These are phyloP conservation scores for Penicillium odoratum DNA, from an alignment of 495 filamentous ascomycete species.

Conservation along the genomic window DNA sequence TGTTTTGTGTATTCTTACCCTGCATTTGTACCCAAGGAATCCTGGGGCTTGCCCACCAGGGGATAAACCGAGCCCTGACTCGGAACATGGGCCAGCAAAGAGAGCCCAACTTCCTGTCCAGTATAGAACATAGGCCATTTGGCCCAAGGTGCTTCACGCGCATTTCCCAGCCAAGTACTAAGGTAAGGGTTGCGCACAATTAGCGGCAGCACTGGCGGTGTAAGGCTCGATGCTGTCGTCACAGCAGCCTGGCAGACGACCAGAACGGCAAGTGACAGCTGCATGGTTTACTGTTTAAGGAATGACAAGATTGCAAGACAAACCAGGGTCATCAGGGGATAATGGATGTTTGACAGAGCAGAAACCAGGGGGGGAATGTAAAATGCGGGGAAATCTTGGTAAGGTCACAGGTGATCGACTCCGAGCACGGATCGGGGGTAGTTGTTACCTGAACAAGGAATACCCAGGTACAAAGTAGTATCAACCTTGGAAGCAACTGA, in stretches of 20 bases:
- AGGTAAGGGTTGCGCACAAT: conserved; percentile 91
- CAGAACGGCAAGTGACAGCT: conserved; percentile 35
- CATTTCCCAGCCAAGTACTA: conserved; percentile 81
- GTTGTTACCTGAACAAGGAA: background rate
- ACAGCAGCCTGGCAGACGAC: conserved; percentile 39
- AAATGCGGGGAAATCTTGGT: conserved; percentile 25
- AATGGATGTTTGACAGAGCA: conserved; percentile 14
- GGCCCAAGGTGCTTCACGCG: conserved; percentile 80
- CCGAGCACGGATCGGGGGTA: conserved; percentile 13
- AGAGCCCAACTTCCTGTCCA: conserved; percentile 80
- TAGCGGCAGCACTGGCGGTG: conserved; percentile 82
- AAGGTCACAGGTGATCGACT: conserved; percentile 1
- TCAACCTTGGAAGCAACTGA: too few relatives aligned
- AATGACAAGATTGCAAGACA: background rate
- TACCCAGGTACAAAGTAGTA: too few relatives aligned
- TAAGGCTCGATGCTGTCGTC: conserved; percentile 49
- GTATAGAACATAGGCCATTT: conserved; percentile 97
- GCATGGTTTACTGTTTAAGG: conserved; percentile 28
- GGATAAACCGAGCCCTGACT: conserved; percentile 75
- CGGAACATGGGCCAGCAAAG: conserved; percentile 74
- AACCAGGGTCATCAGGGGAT: conserved; percentile 2
- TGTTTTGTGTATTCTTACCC: conserved; percentile 36
- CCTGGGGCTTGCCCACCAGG: conserved; percentile 82
- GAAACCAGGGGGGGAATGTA: conserved; percentile 16
- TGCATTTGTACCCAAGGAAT: conserved; percentile 58